These are phyloP conservation scores for Teunomyces atbi DNA, from an alignment of 805 yeast genomes.

Conservation along the genomic window DNA sequence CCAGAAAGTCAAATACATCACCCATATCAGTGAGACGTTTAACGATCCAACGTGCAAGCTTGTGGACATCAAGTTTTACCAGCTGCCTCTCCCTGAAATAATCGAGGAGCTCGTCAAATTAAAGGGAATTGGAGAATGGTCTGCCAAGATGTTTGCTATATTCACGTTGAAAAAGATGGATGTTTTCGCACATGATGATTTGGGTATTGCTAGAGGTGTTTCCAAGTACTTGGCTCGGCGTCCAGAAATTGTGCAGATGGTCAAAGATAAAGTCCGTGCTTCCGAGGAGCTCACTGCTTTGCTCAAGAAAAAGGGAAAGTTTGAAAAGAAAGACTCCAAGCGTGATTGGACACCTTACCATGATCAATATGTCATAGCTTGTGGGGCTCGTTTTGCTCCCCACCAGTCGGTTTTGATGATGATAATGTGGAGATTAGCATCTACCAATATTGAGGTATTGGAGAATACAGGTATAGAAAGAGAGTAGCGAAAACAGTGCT, in stretches of 20 bases:
- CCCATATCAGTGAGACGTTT: constrained; percentile 54
- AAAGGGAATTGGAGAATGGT: constrained; percentile 83
- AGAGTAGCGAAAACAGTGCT: background rate
- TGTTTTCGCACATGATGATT: constrained; percentile 73
- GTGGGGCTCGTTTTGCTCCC: constrained; percentile 63
- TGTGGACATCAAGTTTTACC: constrained; percentile 36
- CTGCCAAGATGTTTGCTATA: constrained; percentile 81
- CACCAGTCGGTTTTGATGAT: constrained; percentile 67
- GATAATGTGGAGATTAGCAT: constrained; percentile 68
- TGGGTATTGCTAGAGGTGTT: constrained; percentile 84
- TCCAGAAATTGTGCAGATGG: constrained; percentile 46
- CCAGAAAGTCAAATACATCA: constrained; percentile 64
- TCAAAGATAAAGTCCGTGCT: constrained; percentile 37
- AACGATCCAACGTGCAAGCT: constrained; percentile 35
- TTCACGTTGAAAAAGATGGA: constrained; percentile 67
- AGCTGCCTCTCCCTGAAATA: constrained; percentile 44
- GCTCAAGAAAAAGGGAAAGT: constrained; percentile 38
- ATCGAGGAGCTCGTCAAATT: constrained; percentile 48
- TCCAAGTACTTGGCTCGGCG: constrained; percentile 58
- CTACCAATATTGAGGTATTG: constrained; percentile 52
- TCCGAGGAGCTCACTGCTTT: constrained; percentile 31
- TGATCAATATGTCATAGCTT: constrained; percentile 53
- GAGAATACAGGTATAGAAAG: constrained; percentile 3
- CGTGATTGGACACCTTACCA: constrained; percentile 67
- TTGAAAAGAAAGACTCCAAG: constrained; percentile 36